Base-by-base conservation (phyloP, 345 rosid genomes). In the Acer campestre region DNA sequence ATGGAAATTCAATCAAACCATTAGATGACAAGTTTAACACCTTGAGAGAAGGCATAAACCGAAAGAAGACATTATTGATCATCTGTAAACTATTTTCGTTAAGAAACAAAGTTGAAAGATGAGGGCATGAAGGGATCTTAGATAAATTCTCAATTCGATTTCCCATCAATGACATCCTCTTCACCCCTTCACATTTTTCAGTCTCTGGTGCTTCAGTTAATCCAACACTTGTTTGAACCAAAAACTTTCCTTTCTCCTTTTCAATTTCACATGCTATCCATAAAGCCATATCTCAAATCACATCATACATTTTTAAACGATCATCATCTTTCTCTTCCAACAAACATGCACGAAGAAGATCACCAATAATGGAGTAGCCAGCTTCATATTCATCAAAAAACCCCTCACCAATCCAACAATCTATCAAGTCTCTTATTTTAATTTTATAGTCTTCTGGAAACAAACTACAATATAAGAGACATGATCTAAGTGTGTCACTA, bases 211-310 rank as follows among this genome's bases (percentile, higher is more conserved):
- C 68, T 40, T 61, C 22, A 2, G 14, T 46, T 27, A 79, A 62
- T 14, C 55, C 17, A 31, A 10, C 66, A 20, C 80, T 76, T 10
- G 80, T 64, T 22, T 53, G 23, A 17, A 83, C 84, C 4, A 56
- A 17, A 42, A 67, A 75, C 46, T 84, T 68, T 5, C 63, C 40
- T 58, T 42, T 7, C 46, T 35, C 40, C 7, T 35, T 35, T 35
- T 81, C 78, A 16, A 14, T n/a, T 10, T 69, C 38, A 9, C 67
- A 38, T 2, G 78, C 80, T 61, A 86, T 31, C 90, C 87, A 86
- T 7, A 88, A 59, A 5, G 80, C 79, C 83, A 83, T 76, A 13
- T 86, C 90, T 0, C 86, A 85, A 14, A 88, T 62, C 63, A 88
- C 61, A 51, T 81, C 87, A 69, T 84, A 89, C 89, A 88, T 84